Evolutionary conservation across 106 monocot species (phyloP).

Genomic region (Platanthera zijinensis): DNA sequence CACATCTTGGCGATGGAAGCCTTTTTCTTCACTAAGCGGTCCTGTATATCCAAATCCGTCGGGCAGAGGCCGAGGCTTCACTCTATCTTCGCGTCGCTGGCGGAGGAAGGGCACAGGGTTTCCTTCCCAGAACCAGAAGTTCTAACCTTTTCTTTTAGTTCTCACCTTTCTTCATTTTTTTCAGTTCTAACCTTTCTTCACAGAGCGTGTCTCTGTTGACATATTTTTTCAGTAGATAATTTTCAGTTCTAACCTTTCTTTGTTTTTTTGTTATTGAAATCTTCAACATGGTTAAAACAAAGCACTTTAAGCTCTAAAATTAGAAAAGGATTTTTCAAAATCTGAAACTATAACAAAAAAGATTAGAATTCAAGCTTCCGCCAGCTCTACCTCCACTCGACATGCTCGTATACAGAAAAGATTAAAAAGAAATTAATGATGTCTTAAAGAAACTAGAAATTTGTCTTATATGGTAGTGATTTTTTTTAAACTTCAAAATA

Average conservation of each 20-base stretch:
- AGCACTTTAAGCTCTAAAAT: background rate
- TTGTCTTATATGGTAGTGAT: too few relatives aligned
- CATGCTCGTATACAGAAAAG: too few relatives aligned
- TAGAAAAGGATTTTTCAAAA: background rate
- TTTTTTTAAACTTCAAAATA: too few relatives aligned
- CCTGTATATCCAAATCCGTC: background rate
- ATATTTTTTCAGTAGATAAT: background rate
- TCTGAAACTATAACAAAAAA: background rate
- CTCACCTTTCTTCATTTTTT: background rate
- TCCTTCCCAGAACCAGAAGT: constrained; percentile 48
- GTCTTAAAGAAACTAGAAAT: too few relatives aligned
- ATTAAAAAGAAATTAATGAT: too few relatives aligned
- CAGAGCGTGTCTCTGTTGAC: too few relatives aligned
- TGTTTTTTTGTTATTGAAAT: background rate
- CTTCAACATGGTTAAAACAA: background rate
- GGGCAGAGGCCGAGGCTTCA: background rate
- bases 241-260: background rate
- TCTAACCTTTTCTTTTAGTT: background rate
- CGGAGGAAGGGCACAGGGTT: constrained; percentile 12
- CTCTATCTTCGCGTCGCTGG: constrained; percentile 25
- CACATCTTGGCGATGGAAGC: background rate
- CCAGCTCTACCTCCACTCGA: too few relatives aligned
- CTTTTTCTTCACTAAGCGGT: background rate
- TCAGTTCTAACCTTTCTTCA: background rate
- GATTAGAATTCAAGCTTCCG: too few relatives aligned